Evolutionary conservation across 2,329 filamentous ascomycete genomes (phyloP), one percentile per base, ranked within the genome.

Genomic region (Stachybotrys chartarum): DNA sequence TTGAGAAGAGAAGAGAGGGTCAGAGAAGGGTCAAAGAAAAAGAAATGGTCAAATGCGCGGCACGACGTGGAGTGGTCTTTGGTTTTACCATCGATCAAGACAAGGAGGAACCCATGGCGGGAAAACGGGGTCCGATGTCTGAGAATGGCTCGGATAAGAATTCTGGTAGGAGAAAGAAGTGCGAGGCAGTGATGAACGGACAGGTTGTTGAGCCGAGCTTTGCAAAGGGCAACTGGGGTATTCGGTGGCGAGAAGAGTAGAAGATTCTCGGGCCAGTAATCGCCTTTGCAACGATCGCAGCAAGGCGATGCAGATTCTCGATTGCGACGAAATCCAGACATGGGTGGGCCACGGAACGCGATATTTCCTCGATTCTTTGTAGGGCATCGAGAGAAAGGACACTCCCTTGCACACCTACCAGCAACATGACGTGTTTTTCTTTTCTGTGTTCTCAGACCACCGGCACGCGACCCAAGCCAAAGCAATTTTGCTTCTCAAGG

Each of bases 1-100:
- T 75, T 44, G 68, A 72, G 57, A 80, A 77, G 66, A 68, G 80
- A 30, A 64, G 68, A 12, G 72, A 80, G 53, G 80, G 80, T 0
- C 74, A 81, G 63, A 72, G 68, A 56, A 61, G 56, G 51, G 66
- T 62, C 4, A 66, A 77, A 5, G 75, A 78, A 60, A 73, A 78
- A 30, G 84, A 88, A 64, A 74, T 84, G 70, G 77, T 87, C 50
- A 75, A 80, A 31, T 78, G 79, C n/a, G 84, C 83, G 0, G 86
- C 86, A 1, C 78, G 85, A 61, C 75, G 84, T 24, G 78, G 77
- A 1, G 80, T 80, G 55, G 80, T 80, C 0, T 83, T 84, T 68
- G 80, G 81, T 1, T 75, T 82, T 35, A 54, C 62, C 3, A 55
- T 63, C 0, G 60, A 56, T 1, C 57, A 57, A 1, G 59, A 54